Evolutionary conservation across 495 filamentous ascomycete species (phyloP), one percentile per base, ranked within the genome.

Genomic region (Talaromyces proteolyticus): DNA sequence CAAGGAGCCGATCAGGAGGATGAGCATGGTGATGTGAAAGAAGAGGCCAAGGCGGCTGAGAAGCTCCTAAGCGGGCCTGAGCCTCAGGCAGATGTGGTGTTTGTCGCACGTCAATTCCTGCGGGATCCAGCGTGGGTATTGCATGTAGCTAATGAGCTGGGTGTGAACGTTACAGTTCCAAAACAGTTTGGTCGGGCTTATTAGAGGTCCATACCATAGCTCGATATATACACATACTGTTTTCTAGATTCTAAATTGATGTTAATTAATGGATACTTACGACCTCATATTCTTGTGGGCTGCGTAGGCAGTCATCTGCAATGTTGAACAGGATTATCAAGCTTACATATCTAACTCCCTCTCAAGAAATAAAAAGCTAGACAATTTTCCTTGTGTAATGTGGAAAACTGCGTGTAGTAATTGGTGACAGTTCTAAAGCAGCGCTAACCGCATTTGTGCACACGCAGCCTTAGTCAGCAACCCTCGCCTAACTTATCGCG

Each of bases 91-190:
- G 85, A 89, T 63, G 59, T 78, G 11, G 79, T 86, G n/a, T 59
- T 89, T 6, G 63, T 83, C 4, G 86, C 72, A 1, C 68, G 83
- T 20, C 82, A 87, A 62, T 83, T 82, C 51, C 55, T 88, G 57
- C 70, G 82, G 19, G 84, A 88, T 57, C 80, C 84, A 2, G 80
- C 86, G 55, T 86, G 84, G 73, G 78, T 84, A 40, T 53, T 85
- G 18, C 75, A 68, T 34, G 72, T 75, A 18, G 85, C 85, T 8
- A 72, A 78, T 50, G 62, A 77, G 57, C 53, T 89, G 17, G 79
- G 75, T 19, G 80, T 87, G 0, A 55, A 76, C 21, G 72, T 87
- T 11, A 58, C 70, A 29, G 70, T 73, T 64, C 75, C 82, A 3
- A 54, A 44, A 21, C 85, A 89, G 59, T 86, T 70, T 51, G 50